phyloP scores from a whole-genome alignment of 2,329 filamentous ascomycete genomes.

The Aspergillus transmontanensis region DNA sequence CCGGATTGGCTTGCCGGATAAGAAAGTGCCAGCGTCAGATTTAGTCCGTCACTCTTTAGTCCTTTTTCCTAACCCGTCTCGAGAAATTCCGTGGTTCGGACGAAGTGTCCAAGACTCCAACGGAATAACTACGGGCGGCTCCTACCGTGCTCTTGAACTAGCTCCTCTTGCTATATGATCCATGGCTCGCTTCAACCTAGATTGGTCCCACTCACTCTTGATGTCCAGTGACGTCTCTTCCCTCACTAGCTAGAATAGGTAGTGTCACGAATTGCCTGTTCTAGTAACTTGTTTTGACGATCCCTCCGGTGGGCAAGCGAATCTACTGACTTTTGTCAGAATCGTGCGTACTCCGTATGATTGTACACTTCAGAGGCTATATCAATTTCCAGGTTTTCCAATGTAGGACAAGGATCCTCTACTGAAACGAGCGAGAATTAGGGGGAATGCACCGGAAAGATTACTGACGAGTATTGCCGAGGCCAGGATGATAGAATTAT shows the following conservation, averaged over 20 bases:
- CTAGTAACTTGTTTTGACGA: not conserved
- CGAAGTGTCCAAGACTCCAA: not conserved
- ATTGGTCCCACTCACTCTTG: not conserved
- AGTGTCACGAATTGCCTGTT: not conserved
- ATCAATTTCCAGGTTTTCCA: not conserved
- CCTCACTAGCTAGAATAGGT: not conserved
- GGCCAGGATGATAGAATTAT: not conserved
- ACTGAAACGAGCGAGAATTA: not conserved
- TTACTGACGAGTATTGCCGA: not conserved
- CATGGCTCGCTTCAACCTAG: slow-evolving; percentile 1
- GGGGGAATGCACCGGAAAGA: not conserved
- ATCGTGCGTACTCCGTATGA: not conserved
- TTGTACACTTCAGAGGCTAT: not conserved
- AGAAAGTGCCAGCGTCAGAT: not conserved
- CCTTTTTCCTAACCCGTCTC: not conserved
- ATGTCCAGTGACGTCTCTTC: not conserved
- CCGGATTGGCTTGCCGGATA: not conserved
- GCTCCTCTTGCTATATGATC: not conserved
- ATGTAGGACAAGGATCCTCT: not conserved
- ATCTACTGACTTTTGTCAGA: not conserved
- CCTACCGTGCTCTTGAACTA: not conserved
- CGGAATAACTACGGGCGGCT: slow-evolving; percentile 5
- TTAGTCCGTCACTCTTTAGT: too few relatives aligned
- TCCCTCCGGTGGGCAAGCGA: not conserved
- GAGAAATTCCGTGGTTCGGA: slow-evolving; percentile 2